These are phyloP conservation scores for Mycena crocata DNA, from an alignment of 768 basidiomycete species.

Conservation along the genomic window DNA sequence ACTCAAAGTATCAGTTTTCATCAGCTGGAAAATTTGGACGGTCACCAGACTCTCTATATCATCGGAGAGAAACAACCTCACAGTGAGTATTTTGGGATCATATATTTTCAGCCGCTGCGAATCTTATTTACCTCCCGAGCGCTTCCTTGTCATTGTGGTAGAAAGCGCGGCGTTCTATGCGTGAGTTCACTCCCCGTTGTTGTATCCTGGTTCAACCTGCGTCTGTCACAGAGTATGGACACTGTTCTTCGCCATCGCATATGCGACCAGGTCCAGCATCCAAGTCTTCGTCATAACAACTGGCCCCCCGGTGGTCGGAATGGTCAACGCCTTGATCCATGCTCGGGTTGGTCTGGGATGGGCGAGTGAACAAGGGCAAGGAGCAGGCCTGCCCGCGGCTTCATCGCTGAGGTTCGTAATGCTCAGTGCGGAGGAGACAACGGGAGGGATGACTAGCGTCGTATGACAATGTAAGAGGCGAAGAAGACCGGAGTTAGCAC, in stretches of 20 bases:
- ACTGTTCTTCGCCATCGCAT: slow-evolving; percentile 22
- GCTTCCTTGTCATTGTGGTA: slow-evolving; percentile 23
- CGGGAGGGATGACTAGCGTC: too few species aligned
- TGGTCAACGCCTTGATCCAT: slow-evolving; percentile 20
- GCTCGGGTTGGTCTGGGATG: slow-evolving; percentile 20
- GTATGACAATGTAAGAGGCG: too few species aligned
- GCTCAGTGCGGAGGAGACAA: slow-evolving; percentile 19
- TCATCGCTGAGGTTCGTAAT: slow-evolving; percentile 14
- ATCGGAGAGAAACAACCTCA: background rate
- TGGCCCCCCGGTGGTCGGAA: slow-evolving; percentile 18
- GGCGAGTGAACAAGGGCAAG: slow-evolving; percentile 13
- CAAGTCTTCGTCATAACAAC: slow-evolving; percentile 14
- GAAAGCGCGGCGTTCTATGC: slow-evolving; percentile 24
- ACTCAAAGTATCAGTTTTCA: background rate
- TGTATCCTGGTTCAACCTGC: slow-evolving; percentile 9
- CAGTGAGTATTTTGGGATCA: background rate
- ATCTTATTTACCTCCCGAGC: background rate
- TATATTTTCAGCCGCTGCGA: background rate
- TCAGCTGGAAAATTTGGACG: slow-evolving; percentile 20
- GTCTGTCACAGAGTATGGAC: slow-evolving; percentile 17
- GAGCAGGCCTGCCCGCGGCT: slow-evolving; percentile 13
- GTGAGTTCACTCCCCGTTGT: slow-evolving; percentile 17
- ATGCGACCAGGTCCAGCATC: slow-evolving; percentile 14
- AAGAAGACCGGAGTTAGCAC: too few species aligned
- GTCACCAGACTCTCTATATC: background rate